These are phyloP conservation scores for Pichia sporocuriosa DNA, from an alignment of 805 yeast genomes.

Conservation along the genomic window DNA sequence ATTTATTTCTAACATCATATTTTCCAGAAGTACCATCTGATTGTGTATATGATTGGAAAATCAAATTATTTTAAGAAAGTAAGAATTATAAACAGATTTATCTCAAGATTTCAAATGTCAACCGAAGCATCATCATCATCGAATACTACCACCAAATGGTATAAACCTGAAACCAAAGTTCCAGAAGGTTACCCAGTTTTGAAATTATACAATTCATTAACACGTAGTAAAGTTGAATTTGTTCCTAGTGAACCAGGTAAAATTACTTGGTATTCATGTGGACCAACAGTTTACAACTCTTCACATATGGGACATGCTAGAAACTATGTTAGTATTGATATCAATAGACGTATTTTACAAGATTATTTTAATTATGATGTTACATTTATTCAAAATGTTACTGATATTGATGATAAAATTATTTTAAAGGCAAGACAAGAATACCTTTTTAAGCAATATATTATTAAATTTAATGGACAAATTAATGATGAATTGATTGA, in stretches of 20 bases:
- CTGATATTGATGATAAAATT: conserved; percentile 98
- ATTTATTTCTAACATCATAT: too few relatives aligned
- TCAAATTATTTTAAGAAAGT: too few relatives aligned
- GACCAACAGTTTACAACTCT: conserved; percentile 95
- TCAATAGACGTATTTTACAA: conserved; percentile 80
- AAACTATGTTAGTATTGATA: conserved; percentile 91
- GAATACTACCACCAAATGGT: conserved; percentile 26
- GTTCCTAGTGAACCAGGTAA: conserved; percentile 57
- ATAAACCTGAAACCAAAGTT: conserved; percentile 20
- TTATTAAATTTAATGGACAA: conserved; percentile 25
- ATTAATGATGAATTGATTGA: conserved; percentile 32
- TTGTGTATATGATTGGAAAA: too few relatives aligned
- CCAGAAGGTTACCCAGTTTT: conserved; percentile 34
- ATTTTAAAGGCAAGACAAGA: conserved; percentile 91
- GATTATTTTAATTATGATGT: conserved; percentile 90
- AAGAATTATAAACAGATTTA: too few relatives aligned
- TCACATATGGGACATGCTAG: conserved; percentile 99
- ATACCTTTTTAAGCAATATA: conserved; percentile 63
- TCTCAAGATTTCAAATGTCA: conserved; percentile 6
- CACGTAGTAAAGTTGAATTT: conserved; percentile 73
- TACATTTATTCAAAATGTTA: conserved; percentile 88
- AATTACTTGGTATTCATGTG: conserved; percentile 95
- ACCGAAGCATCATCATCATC: conserved; percentile 5
- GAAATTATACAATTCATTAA: conserved; percentile 74
- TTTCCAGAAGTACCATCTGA: too few relatives aligned